A percentile compares a stretch with the other conserved stretches of the same genome.
These are phyloP conservation scores for Arachis monticola DNA, from an alignment of 331 rosid species.

Conservation along the genomic window DNA sequence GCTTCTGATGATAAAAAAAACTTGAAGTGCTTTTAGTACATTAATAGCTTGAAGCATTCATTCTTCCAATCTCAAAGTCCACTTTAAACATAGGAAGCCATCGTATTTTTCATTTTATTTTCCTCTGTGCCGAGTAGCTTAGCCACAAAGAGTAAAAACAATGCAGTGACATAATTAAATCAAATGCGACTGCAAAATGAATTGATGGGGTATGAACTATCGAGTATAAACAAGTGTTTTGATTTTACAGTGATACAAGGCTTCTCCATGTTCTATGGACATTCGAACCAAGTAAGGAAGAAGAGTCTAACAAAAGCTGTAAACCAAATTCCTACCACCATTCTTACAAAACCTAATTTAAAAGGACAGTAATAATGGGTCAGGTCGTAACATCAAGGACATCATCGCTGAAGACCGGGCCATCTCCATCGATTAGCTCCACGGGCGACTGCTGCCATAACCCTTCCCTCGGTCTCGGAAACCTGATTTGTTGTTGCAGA, in stretches of 20 bases:
- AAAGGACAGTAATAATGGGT: slow-evolving; percentile 17
- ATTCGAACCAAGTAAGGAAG: not conserved
- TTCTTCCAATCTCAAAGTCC: too few relatives aligned
- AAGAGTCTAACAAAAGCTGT: slow-evolving; percentile 5
- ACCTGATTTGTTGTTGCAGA: slow-evolving; percentile 49
- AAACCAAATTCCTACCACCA: slow-evolving; percentile 36
- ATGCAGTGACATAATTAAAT: not conserved
- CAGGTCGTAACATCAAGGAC: slow-evolving; percentile 12
- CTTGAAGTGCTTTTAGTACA: not conserved
- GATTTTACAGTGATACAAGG: slow-evolving; percentile 27
- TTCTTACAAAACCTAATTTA: slow-evolving; percentile 41
- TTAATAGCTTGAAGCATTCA: too few relatives aligned
- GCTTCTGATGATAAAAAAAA: not conserved
- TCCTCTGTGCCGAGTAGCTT: not conserved
- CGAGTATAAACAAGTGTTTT: slow-evolving; percentile 38
- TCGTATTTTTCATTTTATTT: not conserved
- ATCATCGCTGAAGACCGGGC: slow-evolving; percentile 4
- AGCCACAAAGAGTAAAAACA: slow-evolving; percentile 4
- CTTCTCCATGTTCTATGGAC: slow-evolving; percentile 37
- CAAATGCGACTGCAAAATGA: slow-evolving; percentile 14
- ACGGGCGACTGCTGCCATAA: slow-evolving; percentile 64
- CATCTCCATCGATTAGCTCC: slow-evolving; percentile 57
- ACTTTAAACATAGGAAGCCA: not conserved
- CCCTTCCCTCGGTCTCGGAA: slow-evolving; percentile 79
- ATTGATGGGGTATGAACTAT: slow-evolving; percentile 28